Evolutionary conservation across 1,139 yeast genomes (phyloP).

Genomic region (Debaryomycetaceae sp.): DNA sequence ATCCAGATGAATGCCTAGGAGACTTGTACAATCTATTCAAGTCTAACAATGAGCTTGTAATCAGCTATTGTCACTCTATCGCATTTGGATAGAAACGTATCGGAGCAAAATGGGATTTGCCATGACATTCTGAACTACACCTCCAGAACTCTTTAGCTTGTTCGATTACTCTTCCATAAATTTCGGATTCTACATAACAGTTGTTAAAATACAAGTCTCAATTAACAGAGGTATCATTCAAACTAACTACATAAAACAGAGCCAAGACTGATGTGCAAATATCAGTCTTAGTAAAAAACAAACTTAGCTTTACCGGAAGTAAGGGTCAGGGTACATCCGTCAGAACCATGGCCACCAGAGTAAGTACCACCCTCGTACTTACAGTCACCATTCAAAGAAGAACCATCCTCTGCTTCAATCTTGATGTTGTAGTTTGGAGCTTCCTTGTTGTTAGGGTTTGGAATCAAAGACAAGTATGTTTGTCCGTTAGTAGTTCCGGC

Average conservation of each 20-base stretch:
- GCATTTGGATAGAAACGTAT: conserved; percentile 47
- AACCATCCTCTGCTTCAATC: conserved; percentile 69
- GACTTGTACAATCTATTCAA: conserved; percentile 43
- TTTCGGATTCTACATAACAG: background rate
- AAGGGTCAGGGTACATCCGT: conserved; percentile 94
- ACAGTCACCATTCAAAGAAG: conserved; percentile 72
- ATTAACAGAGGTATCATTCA: background rate
- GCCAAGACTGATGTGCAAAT: background rate
- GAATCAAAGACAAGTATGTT: conserved; percentile 86
- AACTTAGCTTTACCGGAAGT: conserved; percentile 75
- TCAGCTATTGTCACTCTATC: conserved; percentile 52
- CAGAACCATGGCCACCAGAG: conserved; percentile 56
- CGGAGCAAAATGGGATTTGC: conserved; percentile 1
- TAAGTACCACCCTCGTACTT: conserved; percentile 73
- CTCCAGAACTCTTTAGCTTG: background rate
- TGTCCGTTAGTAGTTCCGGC: conserved; percentile 80
- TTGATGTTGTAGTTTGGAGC: conserved; percentile 83
- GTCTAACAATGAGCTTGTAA: conserved; percentile 47
- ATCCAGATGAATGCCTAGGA: conserved; percentile 54
- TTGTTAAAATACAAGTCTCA: background rate
- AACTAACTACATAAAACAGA: background rate
- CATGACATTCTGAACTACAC: background rate
- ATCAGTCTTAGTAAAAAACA: conserved; percentile 44
- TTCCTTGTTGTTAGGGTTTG: conserved; percentile 83
- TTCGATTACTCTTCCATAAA: background rate